Conservation (phyloP, 306 rosid genomes). For the Inga leiocalycina region DNA sequence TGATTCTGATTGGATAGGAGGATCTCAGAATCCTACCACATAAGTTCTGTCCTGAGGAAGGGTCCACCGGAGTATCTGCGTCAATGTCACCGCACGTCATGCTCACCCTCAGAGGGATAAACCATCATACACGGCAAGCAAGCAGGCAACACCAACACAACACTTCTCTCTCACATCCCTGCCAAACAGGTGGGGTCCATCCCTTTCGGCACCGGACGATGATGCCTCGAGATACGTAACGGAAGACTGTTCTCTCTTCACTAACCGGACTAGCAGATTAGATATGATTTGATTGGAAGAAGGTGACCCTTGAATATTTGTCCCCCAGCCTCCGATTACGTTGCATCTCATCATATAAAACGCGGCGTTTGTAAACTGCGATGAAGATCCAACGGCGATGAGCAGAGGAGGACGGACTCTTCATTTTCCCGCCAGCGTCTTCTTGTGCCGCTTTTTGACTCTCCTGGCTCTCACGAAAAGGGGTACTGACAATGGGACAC, state of each 20-base stretch:
- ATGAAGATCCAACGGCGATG: constrained; percentile 11
- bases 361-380: neutral
- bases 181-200: neutral
- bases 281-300: constrained; percentile 28
- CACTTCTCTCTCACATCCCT: neutral
- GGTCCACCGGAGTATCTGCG: constrained; percentile 60
- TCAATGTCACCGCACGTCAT: constrained; percentile 60
- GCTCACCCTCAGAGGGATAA: constrained; percentile 31
- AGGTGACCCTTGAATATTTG: neutral
- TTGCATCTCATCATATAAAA: neutral
- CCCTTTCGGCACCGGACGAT: neutral
- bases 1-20: neutral
- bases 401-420: neutral
- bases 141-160: neutral
- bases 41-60: constrained; percentile 17
- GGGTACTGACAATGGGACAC: neutral
- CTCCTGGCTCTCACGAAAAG: neutral
- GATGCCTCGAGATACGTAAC: constrained; percentile 19
- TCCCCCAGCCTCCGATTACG: neutral
- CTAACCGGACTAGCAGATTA: no score
- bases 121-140: constrained; percentile 49
- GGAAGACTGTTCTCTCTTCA: neutral
- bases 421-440: neutral
- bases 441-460: neutral
- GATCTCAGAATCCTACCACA: constrained; percentile 42